phyloP scores from a whole-genome alignment of 2,329 filamentous ascomycete genomes.

The Aspergillus eucalypticola region DNA sequence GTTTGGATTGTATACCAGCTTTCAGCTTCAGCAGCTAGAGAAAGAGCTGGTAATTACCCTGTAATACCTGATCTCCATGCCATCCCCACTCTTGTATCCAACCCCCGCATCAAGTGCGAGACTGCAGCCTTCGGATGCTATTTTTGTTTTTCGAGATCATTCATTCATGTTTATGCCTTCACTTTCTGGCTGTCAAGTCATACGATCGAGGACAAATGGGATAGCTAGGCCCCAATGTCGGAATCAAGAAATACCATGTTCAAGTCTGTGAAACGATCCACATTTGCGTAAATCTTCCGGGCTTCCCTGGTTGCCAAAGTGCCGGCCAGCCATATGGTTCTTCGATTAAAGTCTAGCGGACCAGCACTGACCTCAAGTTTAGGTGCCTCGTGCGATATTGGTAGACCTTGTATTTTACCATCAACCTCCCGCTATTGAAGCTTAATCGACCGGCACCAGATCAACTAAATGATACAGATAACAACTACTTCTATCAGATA shows the following conservation, averaged over 20 bases:
- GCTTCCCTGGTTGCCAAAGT: background rate
- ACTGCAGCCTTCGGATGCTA: background rate
- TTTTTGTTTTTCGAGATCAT: background rate
- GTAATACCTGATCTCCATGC: background rate
- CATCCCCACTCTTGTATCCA: background rate
- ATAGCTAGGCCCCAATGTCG: no score
- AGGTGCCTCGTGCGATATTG: background rate
- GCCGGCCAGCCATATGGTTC: background rate
- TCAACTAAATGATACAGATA: background rate
- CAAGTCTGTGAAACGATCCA: background rate
- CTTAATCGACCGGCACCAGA: background rate
- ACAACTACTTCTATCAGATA: background rate
- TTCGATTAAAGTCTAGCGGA: background rate
- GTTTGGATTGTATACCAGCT: background rate
- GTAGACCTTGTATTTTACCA: background rate
- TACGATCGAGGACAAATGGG: no score
- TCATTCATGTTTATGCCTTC: no score
- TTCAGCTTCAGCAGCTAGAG: no score
- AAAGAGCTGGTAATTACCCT: no score
- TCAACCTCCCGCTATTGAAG: background rate
- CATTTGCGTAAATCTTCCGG: background rate
- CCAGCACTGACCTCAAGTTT: background rate
- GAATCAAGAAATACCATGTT: no score
- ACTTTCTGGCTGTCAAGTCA: no score
- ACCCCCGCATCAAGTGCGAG: background rate